phyloP scores from a whole-genome alignment of 2,329 filamentous ascomycete genomes.

The Allantophomopsis lycopodina region DNA sequence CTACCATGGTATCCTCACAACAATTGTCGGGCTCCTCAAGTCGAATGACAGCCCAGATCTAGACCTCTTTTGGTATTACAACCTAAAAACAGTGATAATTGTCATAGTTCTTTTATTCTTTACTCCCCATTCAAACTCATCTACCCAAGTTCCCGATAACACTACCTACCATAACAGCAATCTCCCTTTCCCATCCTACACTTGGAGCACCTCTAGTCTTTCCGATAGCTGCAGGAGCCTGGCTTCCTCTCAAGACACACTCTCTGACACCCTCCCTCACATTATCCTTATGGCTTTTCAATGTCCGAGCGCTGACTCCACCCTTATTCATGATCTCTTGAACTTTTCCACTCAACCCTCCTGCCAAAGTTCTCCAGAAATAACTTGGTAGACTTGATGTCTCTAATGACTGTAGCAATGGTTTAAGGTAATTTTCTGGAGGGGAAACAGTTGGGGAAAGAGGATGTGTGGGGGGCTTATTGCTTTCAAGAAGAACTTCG shows the following conservation, averaged over 20 bases:
- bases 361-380: constrained; percentile 85
- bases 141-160: constrained; percentile 35
- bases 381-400: constrained; percentile 78
- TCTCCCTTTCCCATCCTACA: constrained; percentile 71
- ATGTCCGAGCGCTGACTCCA: constrained; percentile 69
- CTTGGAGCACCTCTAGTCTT: constrained; percentile 56
- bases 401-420: constrained; percentile 66
- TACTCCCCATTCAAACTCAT: constrained; percentile 4
- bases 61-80: too few relatives aligned
- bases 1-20: too few relatives aligned
- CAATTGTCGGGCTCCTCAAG: too few relatives aligned
- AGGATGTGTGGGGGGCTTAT: constrained; percentile 55
- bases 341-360: constrained; percentile 60
- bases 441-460: constrained; percentile 29
- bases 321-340: constrained; percentile 75
- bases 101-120: too few relatives aligned
- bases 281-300: constrained; percentile 60
- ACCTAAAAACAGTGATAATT: too few relatives aligned
- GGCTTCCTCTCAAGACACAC: constrained; percentile 68
- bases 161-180: constrained; percentile 86
- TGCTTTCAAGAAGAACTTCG: constrained; percentile 59
- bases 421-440: constrained; percentile 47
- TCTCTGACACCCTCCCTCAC: constrained; percentile 69
- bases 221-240: constrained; percentile 43
- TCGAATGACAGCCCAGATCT: too few relatives aligned